Evolutionary conservation across 192 early-diverging fungal genomes (phyloP).

Genomic region (Mortierella antarctica): DNA sequence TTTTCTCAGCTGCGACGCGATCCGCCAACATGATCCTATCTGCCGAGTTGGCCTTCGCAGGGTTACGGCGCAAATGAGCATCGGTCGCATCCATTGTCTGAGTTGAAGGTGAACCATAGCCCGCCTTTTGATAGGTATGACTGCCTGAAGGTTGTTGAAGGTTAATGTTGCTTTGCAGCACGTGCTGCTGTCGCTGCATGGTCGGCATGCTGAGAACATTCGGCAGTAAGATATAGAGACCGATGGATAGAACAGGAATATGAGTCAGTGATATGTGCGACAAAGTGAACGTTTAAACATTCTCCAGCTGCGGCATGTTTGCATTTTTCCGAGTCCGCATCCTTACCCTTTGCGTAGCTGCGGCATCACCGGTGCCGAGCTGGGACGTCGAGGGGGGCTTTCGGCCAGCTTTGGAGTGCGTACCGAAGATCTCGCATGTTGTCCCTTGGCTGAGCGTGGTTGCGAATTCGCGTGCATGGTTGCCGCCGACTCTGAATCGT

Average conservation of each 20-base stretch:
- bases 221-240: neutral
- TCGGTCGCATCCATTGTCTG: neutral
- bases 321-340: neutral
- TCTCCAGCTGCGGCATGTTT: conserved; percentile 17
- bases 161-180: conserved; percentile 2
- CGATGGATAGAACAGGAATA: neutral
- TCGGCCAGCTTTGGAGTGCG: conserved; percentile 1
- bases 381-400: conserved; percentile 36
- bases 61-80: conserved; percentile 1
- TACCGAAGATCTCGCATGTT: neutral
- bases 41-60: conserved; percentile 20
- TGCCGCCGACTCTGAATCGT: conserved; percentile 44
- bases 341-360: conserved; percentile 39
- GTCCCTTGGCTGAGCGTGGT: neutral
- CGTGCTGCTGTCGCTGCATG: conserved; percentile 6
- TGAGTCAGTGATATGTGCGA: neutral
- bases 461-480: neutral
- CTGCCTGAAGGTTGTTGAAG: neutral
- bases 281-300: neutral
- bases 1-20: conserved; percentile 22
- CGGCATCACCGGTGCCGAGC: conserved; percentile 30
- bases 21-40: conserved; percentile 30
- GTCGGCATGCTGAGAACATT: neutral
- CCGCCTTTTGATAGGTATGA: neutral
- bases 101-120: conserved; percentile 6